These are phyloP conservation scores for Xylaria flabelliformis DNA, from an alignment of 495 filamentous ascomycete genomes.

Conservation along the genomic window DNA sequence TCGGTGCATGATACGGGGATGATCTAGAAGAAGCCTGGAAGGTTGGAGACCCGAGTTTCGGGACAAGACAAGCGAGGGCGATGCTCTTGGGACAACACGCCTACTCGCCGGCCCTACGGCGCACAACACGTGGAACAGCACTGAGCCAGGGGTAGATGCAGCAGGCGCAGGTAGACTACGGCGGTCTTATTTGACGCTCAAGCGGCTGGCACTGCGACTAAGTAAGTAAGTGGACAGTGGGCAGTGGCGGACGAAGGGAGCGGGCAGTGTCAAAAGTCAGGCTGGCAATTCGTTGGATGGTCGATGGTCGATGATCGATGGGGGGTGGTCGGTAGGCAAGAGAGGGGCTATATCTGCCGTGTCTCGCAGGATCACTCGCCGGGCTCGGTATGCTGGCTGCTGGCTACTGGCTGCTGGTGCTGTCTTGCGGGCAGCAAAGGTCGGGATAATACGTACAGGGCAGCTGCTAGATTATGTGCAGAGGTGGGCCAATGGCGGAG, in stretches of 20 bases:
- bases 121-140: constrained; percentile 29
- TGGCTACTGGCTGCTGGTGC: constrained; percentile 9
- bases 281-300: constrained; percentile 5
- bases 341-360: constrained; percentile 17
- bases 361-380: constrained; percentile 13
- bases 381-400: constrained; percentile 33
- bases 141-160: constrained; percentile 27
- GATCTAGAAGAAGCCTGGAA: constrained; percentile 26
- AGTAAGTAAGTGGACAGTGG: neutral
- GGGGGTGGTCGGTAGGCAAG: neutral
- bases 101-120: constrained; percentile 27
- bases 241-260: constrained; percentile 16
- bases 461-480: constrained; percentile 26
- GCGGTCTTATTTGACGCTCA: constrained; percentile 18
- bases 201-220: constrained; percentile 10
- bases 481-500: constrained; percentile 15
- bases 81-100: constrained; percentile 14
- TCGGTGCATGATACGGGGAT: constrained; percentile 27
- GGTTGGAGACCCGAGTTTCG: constrained; percentile 15
- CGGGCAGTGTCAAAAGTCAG: constrained; percentile 23
- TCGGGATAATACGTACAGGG: constrained; percentile 41
- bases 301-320: neutral
- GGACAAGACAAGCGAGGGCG: constrained; percentile 19
- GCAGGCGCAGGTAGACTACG: constrained; percentile 26
- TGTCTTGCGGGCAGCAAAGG: constrained; percentile 32